Evolutionary conservation across 2,329 filamentous ascomycete species (phyloP).

Genomic region (Mycosphaerella arachidis): DNA sequence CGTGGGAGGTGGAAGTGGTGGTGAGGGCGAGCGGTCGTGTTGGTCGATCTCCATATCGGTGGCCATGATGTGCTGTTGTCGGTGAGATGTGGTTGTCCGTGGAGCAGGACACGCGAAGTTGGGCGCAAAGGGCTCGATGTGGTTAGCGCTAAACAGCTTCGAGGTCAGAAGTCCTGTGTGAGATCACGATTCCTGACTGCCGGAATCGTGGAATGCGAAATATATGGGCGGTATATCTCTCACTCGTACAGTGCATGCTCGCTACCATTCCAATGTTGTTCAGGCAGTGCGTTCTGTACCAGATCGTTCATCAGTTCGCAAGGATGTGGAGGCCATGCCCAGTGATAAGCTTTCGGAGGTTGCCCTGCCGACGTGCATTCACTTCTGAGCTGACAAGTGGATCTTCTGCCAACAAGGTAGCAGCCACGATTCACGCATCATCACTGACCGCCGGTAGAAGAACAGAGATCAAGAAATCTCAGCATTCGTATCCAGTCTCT

Average conservation of each 20-base stretch:
- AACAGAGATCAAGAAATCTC: not conserved
- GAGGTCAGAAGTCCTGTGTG: not conserved
- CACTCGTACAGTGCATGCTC: not conserved
- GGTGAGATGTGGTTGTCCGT: not conserved
- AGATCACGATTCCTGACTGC: not conserved
- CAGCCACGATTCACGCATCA: not conserved
- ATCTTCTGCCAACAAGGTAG: not conserved
- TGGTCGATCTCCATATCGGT: slow-evolving; percentile 15
- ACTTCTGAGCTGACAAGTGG: not conserved
- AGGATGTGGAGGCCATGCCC: not conserved
- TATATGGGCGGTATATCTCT: not conserved
- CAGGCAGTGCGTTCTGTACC: not conserved
- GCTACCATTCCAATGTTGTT: not conserved
- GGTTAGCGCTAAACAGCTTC: not conserved
- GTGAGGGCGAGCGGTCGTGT: slow-evolving; percentile 14
- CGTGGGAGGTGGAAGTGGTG: slow-evolving; percentile 41
- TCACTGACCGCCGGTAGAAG: not conserved
- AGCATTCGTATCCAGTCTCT: not conserved
- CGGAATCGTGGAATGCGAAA: not conserved
- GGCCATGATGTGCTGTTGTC: slow-evolving; percentile 7
- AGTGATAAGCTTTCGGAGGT: not conserved
- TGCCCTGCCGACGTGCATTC: not conserved
- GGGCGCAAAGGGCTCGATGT: not conserved
- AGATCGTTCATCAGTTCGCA: not conserved
- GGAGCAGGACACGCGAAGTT: slow-evolving; percentile 1